These are phyloP conservation scores for Alternaria panax DNA, from an alignment of 2,329 filamentous ascomycete genomes.

Conservation along the genomic window DNA sequence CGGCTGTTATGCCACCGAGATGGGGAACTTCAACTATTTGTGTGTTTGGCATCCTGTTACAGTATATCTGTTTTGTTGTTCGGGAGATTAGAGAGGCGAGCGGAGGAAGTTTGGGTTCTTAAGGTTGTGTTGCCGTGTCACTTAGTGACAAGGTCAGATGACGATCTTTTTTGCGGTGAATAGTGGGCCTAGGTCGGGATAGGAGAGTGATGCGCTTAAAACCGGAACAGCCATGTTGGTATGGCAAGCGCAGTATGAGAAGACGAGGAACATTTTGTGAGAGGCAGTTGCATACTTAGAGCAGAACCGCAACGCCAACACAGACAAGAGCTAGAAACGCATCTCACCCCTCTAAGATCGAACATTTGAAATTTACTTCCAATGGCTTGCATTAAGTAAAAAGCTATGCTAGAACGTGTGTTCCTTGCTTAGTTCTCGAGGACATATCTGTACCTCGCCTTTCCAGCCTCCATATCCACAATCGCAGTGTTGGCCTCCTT, in stretches of 20 bases:
- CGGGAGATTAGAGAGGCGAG: not conserved
- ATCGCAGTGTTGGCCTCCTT: slow-evolving; percentile 62
- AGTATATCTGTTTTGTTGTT: not conserved
- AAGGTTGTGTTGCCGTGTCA: slow-evolving; percentile 5
- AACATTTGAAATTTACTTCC: not conserved
- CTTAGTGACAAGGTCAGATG: not conserved
- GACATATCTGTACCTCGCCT: slow-evolving; percentile 56
- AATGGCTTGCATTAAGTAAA: not conserved
- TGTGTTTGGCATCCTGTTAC: slow-evolving; percentile 38
- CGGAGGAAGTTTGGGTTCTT: too few relatives aligned
- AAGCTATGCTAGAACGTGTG: not conserved
- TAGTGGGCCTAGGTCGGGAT: not conserved
- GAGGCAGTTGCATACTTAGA: not conserved
- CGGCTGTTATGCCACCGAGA: slow-evolving; percentile 58
- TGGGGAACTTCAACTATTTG: slow-evolving; percentile 57
- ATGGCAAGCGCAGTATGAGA: not conserved
- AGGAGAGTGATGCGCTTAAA: not conserved
- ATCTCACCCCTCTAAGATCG: not conserved
- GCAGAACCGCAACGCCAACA: not conserved
- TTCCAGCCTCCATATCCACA: slow-evolving; percentile 64
- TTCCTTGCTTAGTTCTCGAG: slow-evolving; percentile 30
- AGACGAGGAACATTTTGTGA: not conserved
- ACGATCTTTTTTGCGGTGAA: not conserved
- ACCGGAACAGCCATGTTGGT: not conserved
- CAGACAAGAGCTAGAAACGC: not conserved